Evolutionary conservation across 441 rosid species (phyloP).

Genomic region (Omphalea diandra): DNA sequence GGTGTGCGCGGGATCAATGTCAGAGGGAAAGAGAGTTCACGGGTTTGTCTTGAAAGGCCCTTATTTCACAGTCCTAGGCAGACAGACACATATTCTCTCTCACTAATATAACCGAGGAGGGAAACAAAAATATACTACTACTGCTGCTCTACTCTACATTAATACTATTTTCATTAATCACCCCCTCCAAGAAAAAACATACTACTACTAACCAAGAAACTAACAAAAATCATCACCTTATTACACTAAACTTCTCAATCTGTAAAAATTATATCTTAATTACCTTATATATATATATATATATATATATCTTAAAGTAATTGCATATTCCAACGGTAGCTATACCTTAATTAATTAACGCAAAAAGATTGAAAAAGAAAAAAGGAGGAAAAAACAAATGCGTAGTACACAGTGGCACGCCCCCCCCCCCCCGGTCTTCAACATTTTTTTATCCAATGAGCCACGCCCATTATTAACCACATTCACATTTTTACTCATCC

Average conservation of each 20-base stretch:
- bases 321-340: too few relatives aligned
- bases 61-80: slow-evolving; percentile 58
- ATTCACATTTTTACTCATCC: too few relatives aligned
- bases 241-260: too few relatives aligned
- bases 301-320: too few relatives aligned
- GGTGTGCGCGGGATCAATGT: slow-evolving; percentile 71
- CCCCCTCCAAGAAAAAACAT: neutral
- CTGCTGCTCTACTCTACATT: neutral
- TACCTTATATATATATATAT: too few relatives aligned
- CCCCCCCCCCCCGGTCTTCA: too few relatives aligned
- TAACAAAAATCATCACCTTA: too few relatives aligned
- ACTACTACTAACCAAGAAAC: too few relatives aligned
- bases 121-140: slow-evolving; percentile 17
- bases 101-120: slow-evolving; percentile 47
- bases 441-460: slow-evolving; percentile 36
- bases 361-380: too few relatives aligned
- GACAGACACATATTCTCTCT: slow-evolving; percentile 88
- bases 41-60: slow-evolving; percentile 95
- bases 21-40: slow-evolving; percentile 60
- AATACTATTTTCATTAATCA: neutral
- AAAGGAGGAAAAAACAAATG: slow-evolving; percentile 1
- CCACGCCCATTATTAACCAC: neutral
- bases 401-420: slow-evolving; percentile 23
- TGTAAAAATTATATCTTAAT: too few relatives aligned
- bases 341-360: too few relatives aligned